phyloP scores from a whole-genome alignment of 164 flowering plant genomes.

The Kalanchoe fedtschenkoi region DNA sequence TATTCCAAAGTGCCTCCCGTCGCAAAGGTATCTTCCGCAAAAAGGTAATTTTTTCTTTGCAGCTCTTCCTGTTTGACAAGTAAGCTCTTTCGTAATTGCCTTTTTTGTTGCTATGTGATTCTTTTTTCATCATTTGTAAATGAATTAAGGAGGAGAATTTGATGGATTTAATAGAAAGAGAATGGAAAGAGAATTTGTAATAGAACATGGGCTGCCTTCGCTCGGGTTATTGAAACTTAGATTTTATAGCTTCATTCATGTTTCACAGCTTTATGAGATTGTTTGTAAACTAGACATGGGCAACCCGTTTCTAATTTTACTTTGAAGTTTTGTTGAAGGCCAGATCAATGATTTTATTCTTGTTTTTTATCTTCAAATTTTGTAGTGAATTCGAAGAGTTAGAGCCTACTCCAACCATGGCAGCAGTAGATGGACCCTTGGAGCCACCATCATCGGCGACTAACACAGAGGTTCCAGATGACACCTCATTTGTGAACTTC shows the following conservation, averaged over 20 bases:
- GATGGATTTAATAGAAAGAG: too few relatives aligned
- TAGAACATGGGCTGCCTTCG: too few relatives aligned
- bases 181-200: too few relatives aligned
- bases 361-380: not conserved
- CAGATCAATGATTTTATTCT: not conserved
- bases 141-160: too few relatives aligned
- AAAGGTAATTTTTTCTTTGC: slow-evolving; percentile 39
- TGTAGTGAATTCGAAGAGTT: slow-evolving; percentile 85
- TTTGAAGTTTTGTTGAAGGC: not conserved
- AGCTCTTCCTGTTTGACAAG: not conserved
- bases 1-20: slow-evolving; percentile 77
- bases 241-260: too few relatives aligned
- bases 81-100: too few relatives aligned
- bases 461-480: slow-evolving; percentile 52
- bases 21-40: slow-evolving; percentile 43
- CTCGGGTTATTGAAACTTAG: too few relatives aligned
- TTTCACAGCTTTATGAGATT: too few relatives aligned
- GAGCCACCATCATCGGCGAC: slow-evolving; percentile 58
- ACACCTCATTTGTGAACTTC: slow-evolving; percentile 70
- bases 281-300: not conserved
- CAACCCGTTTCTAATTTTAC: not conserved
- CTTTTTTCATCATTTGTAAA: too few relatives aligned
- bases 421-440: slow-evolving; percentile 84
- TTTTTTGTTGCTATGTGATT: too few relatives aligned
- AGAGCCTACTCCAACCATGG: slow-evolving; percentile 82